Evolutionary conservation across 768 basidiomycete species (phyloP).

Genomic region (Tulasnella sp.): DNA sequence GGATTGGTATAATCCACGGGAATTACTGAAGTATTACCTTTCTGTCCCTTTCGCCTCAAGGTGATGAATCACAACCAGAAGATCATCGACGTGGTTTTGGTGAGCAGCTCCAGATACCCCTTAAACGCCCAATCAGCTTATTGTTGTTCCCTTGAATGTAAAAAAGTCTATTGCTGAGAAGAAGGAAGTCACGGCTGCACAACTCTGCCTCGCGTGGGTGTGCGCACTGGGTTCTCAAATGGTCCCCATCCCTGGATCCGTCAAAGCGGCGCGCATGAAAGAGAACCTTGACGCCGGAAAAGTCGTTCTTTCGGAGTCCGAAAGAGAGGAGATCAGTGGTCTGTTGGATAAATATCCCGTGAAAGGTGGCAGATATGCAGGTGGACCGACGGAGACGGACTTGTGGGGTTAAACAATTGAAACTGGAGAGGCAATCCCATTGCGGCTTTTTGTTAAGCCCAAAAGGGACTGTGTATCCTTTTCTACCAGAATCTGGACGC

Average conservation of each 20-base stretch:
- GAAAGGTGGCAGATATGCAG: neutral
- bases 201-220: conserved; percentile 36
- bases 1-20: too few species aligned
- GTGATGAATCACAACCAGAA: conserved; percentile 34
- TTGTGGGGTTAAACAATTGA: too few species aligned
- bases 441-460: too few species aligned
- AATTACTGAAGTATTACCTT: too few species aligned
- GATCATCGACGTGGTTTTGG: conserved; percentile 32
- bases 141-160: conserved; percentile 1
- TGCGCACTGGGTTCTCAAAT: conserved; percentile 31
- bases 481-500: too few species aligned
- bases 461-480: too few species aligned
- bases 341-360: neutral
- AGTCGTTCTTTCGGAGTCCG: neutral
- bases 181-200: conserved; percentile 33
- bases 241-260: conserved; percentile 37
- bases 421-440: too few species aligned
- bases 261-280: conserved; percentile 10
- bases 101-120: too few species aligned
- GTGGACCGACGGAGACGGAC: too few species aligned
- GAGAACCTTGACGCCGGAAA: conserved; percentile 6
- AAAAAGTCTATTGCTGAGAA: conserved; percentile 29
- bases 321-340: neutral
- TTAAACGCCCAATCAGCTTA: neutral
- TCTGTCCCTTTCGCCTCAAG: conserved; percentile 21